Conservation (phyloP, 2,329 filamentous ascomycete species). For the Fusarium dimerum region DNA sequence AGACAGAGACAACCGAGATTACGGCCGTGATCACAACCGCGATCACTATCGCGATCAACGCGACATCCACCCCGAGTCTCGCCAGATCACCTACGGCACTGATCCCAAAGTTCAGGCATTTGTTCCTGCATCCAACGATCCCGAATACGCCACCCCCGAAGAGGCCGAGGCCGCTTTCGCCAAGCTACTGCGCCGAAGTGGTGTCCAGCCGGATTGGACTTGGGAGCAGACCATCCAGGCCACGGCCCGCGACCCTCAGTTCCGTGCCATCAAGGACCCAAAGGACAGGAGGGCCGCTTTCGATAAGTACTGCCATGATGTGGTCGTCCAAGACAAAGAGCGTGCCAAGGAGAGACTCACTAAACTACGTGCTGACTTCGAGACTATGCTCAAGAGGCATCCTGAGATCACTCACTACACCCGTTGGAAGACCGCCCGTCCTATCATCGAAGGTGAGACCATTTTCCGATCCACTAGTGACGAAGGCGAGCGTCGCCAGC, state of each 20-base stretch:
- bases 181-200: constrained; percentile 82
- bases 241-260: constrained; percentile 88
- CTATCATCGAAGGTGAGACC: constrained; percentile 92
- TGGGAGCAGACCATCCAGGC: constrained; percentile 89
- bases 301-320: constrained; percentile 90
- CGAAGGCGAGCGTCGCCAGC: constrained; percentile 81
- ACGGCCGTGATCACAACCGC: constrained; percentile 2
- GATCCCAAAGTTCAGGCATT: constrained; percentile 60
- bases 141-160: constrained; percentile 76
- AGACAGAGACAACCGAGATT: neutral
- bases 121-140: constrained; percentile 66
- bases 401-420: constrained; percentile 97
- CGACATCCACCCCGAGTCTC: constrained; percentile 52
- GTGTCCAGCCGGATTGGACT: constrained; percentile 86
- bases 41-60: constrained; percentile 34
- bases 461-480: constrained; percentile 90
- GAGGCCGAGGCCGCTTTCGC: constrained; percentile 92
- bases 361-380: constrained; percentile 92
- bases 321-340: constrained; percentile 90
- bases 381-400: constrained; percentile 92
- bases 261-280: constrained; percentile 88
- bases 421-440: constrained; percentile 92
- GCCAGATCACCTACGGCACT: constrained; percentile 59
- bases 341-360: constrained; percentile 88
- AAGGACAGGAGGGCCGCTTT: constrained; percentile 89